A percentile compares a stretch with the other conserved stretches of the same genome.
These are phyloP conservation scores for Deinandra increscens DNA, from an alignment of 129 eudicot species.

Conservation along the genomic window DNA sequence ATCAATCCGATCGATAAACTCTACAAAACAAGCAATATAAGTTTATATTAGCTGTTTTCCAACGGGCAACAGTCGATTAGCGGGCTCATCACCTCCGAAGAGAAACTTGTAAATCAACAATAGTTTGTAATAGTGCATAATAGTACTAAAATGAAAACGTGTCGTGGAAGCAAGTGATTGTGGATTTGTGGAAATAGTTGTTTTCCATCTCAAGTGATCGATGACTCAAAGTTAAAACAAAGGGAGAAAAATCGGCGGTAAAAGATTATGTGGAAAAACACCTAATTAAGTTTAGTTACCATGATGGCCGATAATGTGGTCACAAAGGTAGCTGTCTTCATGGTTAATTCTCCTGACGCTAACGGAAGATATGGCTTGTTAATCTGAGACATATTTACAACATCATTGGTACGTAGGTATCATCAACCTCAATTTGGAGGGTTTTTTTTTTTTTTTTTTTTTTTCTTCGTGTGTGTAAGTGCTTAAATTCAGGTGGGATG, in stretches of 20 bases:
- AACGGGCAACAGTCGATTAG: too few relatives aligned
- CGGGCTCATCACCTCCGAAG: too few relatives aligned
- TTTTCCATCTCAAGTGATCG: too few relatives aligned
- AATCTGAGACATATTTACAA: conserved; percentile 20
- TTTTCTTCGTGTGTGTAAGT: too few relatives aligned
- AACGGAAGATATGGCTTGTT: conserved; percentile 37
- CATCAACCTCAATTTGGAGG: neutral
- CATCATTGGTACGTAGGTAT: neutral
- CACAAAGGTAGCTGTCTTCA: conserved; percentile 30
- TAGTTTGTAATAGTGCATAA: neutral
- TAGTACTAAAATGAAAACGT: neutral
- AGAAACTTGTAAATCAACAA: too few relatives aligned
- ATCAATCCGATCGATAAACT: conserved; percentile 24
- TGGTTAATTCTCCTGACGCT: conserved; percentile 30
- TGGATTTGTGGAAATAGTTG: too few relatives aligned
- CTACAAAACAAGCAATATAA: conserved; percentile 8
- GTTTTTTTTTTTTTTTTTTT: too few relatives aligned
- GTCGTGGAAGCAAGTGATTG: neutral
- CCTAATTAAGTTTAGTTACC: conserved; percentile 11
- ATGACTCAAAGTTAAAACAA: neutral
- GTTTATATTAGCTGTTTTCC: too few relatives aligned
- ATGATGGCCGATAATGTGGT: conserved; percentile 27
- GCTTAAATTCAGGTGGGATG: too few relatives aligned
- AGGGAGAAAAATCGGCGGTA: neutral
- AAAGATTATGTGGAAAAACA: neutral